Conservation (phyloP, 352 stramenopile species). For the Phytophthora hibernalis region DNA sequence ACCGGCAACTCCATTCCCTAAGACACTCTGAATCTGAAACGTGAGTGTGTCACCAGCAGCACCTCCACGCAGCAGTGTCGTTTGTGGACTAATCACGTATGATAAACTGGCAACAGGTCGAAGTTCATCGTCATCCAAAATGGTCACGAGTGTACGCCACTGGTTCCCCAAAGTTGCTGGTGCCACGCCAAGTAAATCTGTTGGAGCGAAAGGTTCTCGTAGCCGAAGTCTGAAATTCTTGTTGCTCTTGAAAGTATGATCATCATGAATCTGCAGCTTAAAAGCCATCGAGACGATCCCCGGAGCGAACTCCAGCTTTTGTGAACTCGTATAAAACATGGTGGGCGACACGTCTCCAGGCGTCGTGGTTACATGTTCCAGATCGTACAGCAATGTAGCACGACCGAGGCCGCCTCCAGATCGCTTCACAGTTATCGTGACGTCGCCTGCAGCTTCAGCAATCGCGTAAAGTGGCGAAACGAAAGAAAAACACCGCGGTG, state of each 20-base stretch:
- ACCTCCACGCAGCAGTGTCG: slow-evolving; percentile 42
- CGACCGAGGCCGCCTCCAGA: slow-evolving; percentile 88
- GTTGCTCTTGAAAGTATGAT: slow-evolving; percentile 74
- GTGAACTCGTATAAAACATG: slow-evolving; percentile 87
- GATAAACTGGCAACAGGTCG: slow-evolving; percentile 51
- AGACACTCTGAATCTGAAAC: slow-evolving; percentile 66
- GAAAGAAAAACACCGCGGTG: slow-evolving; percentile 89
- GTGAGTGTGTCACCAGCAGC: slow-evolving; percentile 47
- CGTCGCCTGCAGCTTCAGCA: slow-evolving; percentile 63
- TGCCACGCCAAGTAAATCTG: slow-evolving; percentile 20
- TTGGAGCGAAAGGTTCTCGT: slow-evolving; percentile 37
- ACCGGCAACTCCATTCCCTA: slow-evolving; percentile 46
- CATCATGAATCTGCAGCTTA: slow-evolving; percentile 92
- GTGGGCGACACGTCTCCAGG: slow-evolving; percentile 83
- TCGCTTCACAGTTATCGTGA: slow-evolving; percentile 87
- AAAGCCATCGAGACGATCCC: slow-evolving; percentile 90
- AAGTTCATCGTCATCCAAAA: slow-evolving; percentile 68
- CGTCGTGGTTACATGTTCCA: slow-evolving; percentile 86
- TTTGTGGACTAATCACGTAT: slow-evolving; percentile 37
- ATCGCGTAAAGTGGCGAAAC: slow-evolving; percentile 87
- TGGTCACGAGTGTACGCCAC: slow-evolving; percentile 67
- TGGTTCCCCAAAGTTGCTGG: slow-evolving; percentile 65
- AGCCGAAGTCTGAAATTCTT: slow-evolving; percentile 76
- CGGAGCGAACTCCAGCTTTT: slow-evolving; percentile 79
- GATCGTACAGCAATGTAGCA: slow-evolving; percentile 78